Evolutionary conservation across 805 yeast species (phyloP).

Genomic region (Millerozyma miso): DNA sequence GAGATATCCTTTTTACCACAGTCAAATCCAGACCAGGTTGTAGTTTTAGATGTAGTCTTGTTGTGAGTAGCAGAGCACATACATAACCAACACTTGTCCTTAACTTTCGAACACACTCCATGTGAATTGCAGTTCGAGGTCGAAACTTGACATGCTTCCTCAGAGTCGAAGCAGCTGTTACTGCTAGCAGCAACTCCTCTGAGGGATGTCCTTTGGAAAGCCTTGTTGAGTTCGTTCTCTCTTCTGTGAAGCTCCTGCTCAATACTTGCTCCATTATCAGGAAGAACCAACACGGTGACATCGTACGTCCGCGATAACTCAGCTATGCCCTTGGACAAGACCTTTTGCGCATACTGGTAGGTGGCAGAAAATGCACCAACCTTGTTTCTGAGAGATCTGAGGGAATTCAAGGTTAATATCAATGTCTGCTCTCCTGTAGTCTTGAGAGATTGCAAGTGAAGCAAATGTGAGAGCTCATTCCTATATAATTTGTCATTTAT

Average conservation of each 20-base stretch:
- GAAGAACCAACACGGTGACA: slow-evolving; percentile 29
- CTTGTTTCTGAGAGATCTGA: slow-evolving; percentile 37
- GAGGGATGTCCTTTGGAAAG: slow-evolving; percentile 3
- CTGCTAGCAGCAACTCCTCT: slow-evolving; percentile 2
- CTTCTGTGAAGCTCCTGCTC: slow-evolving; percentile 11
- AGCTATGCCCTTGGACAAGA: slow-evolving; percentile 27
- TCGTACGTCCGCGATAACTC: slow-evolving; percentile 18
- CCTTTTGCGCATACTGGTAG: slow-evolving; percentile 33
- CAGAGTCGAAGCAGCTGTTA: slow-evolving; percentile 33
- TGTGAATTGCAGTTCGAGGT: slow-evolving; percentile 52
- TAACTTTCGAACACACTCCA: slow-evolving; percentile 44
- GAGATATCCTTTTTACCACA: slow-evolving; percentile 69
- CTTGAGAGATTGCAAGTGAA: slow-evolving; percentile 30
- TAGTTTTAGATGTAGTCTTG: slow-evolving; percentile 40
- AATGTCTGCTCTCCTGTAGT: slow-evolving; percentile 20
- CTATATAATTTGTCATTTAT: slow-evolving; percentile 46
- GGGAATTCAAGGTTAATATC: slow-evolving; percentile 40
- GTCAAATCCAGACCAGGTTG: slow-evolving; percentile 52
- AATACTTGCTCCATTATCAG: slow-evolving; percentile 18
- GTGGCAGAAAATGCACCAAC: slow-evolving; percentile 41
- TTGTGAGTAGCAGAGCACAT: slow-evolving; percentile 43
- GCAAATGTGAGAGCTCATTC: slow-evolving; percentile 45
- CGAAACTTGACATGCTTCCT: slow-evolving; percentile 43
- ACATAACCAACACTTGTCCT: slow-evolving; percentile 46
- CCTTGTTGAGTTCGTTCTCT: slow-evolving; percentile 16